These are phyloP conservation scores for Chalciporus piperatoides DNA, from an alignment of 1,284 basidiomycete genomes.

Conservation along the genomic window DNA sequence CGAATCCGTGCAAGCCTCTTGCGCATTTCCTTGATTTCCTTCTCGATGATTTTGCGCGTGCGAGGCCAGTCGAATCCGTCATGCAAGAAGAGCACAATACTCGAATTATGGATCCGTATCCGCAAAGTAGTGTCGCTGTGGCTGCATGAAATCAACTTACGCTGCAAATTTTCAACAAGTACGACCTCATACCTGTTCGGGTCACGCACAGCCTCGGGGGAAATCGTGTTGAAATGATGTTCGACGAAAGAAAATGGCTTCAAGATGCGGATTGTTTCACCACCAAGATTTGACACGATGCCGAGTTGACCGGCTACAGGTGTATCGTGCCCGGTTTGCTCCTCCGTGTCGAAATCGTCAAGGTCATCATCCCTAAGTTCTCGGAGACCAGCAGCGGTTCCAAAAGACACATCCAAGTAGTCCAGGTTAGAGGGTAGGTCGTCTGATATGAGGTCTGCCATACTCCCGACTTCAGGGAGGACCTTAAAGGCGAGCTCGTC, in stretches of 20 bases:
- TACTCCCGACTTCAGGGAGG: conserved; percentile 68
- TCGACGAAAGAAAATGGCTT: conserved; percentile 61
- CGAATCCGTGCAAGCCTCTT: conserved; percentile 85
- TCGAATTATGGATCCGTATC: conserved; percentile 57
- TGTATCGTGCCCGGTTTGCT: conserved; percentile 29
- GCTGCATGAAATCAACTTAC: conserved; percentile 30
- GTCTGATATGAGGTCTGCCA: conserved; percentile 87
- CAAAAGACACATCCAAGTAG: conserved; percentile 82
- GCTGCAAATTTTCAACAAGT: conserved; percentile 3
- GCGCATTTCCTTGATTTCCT: conserved; percentile 85
- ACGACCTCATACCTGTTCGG: conserved; percentile 43
- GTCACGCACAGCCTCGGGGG: conserved; percentile 48
- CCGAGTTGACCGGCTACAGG: conserved; percentile 36
- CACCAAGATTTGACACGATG: conserved; percentile 64
- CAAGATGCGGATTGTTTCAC: conserved; percentile 83
- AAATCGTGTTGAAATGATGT: conserved; percentile 68
- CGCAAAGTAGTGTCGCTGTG: conserved; percentile 47
- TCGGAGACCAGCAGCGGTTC: conserved; percentile 69
- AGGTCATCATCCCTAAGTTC: conserved; percentile 69
- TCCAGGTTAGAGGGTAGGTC: conserved; percentile 87
- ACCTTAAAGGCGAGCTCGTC: conserved; percentile 82
- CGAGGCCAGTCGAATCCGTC: conserved; percentile 93
- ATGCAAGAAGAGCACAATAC: conserved; percentile 71
- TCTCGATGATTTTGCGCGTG: conserved; percentile 85
- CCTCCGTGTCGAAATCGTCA: conserved; percentile 57